These are phyloP conservation scores for Stachybotrys chlorohalonatus DNA, from an alignment of 2,329 filamentous ascomycete genomes.

Conservation along the genomic window DNA sequence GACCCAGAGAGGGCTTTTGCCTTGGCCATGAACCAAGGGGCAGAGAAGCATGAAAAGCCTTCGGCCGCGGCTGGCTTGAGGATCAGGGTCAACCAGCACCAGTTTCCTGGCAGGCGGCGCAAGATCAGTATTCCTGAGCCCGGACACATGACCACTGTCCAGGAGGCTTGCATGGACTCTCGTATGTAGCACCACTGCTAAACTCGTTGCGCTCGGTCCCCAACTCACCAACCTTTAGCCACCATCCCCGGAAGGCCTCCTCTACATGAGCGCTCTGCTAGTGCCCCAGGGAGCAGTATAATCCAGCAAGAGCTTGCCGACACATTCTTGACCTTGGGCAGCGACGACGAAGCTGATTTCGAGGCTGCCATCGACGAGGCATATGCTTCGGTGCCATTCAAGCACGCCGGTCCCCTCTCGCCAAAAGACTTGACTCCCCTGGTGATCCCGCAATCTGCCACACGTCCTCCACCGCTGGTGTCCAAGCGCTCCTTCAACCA, in stretches of 20 bases:
- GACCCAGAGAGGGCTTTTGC: slow-evolving; percentile 42
- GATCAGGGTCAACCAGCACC: slow-evolving; percentile 49
- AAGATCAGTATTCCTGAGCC: slow-evolving; percentile 58
- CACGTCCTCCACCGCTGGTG: slow-evolving; percentile 11
- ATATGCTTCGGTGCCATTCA: slow-evolving; percentile 13
- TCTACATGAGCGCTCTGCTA: slow-evolving; percentile 55
- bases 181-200: slow-evolving; percentile 37
- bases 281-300: slow-evolving; percentile 46
- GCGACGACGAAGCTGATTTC: slow-evolving; percentile 13
- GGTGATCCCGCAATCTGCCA: slow-evolving; percentile 37
- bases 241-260: slow-evolving; percentile 59
- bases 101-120: slow-evolving; percentile 41
- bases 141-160: slow-evolving; percentile 60
- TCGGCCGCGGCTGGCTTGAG: slow-evolving; percentile 31
- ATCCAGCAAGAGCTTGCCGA: slow-evolving; percentile 26
- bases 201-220: background rate
- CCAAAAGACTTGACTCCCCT: slow-evolving; percentile 47
- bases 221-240: slow-evolving; percentile 31
- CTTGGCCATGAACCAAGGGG: slow-evolving; percentile 29
- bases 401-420: slow-evolving; percentile 28
- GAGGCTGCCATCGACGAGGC: slow-evolving; percentile 13
- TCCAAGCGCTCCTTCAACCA: slow-evolving; percentile 32
- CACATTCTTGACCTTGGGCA: slow-evolving; percentile 14
- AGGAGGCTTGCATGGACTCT: slow-evolving; percentile 60
- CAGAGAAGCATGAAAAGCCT: slow-evolving; percentile 31